Evolutionary conservation across 2,329 filamentous ascomycete species (phyloP), one percentile per base, ranked within the genome.

Genomic region (Colletotrichum camelliae): DNA sequence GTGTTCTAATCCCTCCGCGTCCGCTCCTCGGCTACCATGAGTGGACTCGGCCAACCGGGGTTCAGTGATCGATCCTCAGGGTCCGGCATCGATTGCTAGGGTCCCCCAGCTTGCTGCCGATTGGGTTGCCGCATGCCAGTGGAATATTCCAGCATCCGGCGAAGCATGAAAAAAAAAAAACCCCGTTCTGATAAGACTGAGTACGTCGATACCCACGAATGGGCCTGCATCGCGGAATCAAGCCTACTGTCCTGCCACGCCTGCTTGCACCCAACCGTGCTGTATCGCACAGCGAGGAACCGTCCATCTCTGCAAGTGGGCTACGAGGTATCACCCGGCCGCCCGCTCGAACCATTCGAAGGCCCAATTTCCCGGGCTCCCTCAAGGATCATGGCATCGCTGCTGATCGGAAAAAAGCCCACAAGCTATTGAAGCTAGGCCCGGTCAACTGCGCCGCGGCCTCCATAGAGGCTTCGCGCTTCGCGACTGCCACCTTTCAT

Each of bases 1-100:
- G 74, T 39, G 37, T 73, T 75, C 33, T 27, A 75, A 73, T 75
- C 74, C 64, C 21, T 75, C 70, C 74, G 74, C 70, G 70, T 75
- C 64, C 74, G 74, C 74, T 48, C 29, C 21, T 69, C 70, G 70
- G 57, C 72, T 29, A 58, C 48, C 8, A 27, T 21, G 29, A 68
- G 58, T 21, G 64, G 64, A 21, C 15, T 61, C 37, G 37, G 31
- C 31, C 15, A 43, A 15, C 39, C 10, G 55, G 33, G 39, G 16
- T 12, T n/a, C 31, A 35, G 33, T 21, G 65, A 75, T 75, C 70
- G 74, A 75, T 73, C 15, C 57, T 58, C n/a, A 74, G 70, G 70
- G 70, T 73, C 74, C 21, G 43, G 37, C 37, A 31, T 29, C 15
- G 18, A 52, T n/a, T 18, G 29, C 27, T 35, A 73, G 58, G 69